Evolutionary conservation across 2,329 filamentous ascomycete genomes (phyloP).

Genomic region (Penicillium occitanis): DNA sequence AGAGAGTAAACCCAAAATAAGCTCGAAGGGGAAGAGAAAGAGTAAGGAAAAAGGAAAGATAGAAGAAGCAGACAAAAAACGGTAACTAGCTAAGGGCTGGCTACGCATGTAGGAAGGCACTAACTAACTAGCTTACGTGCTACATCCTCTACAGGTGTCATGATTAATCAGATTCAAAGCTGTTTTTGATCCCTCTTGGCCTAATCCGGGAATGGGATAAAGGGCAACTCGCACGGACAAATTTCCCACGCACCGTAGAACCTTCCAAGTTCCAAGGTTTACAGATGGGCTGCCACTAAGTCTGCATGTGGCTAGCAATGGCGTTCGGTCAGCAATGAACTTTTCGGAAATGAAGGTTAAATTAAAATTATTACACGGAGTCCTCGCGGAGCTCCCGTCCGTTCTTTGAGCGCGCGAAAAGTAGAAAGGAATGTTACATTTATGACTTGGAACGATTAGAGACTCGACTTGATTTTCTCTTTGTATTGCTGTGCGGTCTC

Average conservation of each 20-base stretch:
- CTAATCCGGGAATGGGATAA: constrained; percentile 6
- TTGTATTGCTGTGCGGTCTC: background rate
- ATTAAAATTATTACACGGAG: background rate
- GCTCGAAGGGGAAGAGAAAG: constrained; percentile 28
- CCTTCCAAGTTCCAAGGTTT: constrained; percentile 6
- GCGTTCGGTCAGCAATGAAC: constrained; percentile 5
- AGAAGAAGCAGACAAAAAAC: constrained; percentile 22
- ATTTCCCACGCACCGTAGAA: constrained; percentile 3
- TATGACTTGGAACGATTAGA: background rate
- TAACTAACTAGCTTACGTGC: background rate
- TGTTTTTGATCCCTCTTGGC: background rate
- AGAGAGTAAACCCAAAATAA: constrained; percentile 29
- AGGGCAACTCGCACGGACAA: constrained; percentile 6
- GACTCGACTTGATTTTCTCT: background rate
- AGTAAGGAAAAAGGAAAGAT: background rate
- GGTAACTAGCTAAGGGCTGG: background rate
- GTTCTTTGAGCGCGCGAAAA: too few relatives aligned
- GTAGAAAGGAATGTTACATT: background rate
- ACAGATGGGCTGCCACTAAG: constrained; percentile 6
- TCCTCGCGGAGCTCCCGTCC: background rate
- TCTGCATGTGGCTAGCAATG: background rate
- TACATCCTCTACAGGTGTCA: background rate
- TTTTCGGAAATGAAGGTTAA: constrained; percentile 8
- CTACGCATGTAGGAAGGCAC: background rate
- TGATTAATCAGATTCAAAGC: constrained; percentile 7